Evolutionary conservation across 192 early-diverging fungal species (phyloP).

Genomic region (Rhizoclosmatium globosum): DNA sequence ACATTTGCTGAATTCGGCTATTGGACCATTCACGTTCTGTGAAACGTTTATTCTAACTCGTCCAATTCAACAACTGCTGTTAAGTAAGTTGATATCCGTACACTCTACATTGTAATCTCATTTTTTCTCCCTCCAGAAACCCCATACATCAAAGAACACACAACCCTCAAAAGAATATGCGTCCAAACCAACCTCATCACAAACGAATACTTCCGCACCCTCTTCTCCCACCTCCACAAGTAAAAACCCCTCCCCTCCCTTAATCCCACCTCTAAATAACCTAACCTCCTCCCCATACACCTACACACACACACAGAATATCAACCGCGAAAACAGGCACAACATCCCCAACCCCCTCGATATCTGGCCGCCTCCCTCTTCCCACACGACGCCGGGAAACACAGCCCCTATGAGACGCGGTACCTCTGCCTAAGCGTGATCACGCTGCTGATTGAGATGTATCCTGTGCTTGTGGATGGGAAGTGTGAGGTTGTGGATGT

Average conservation of each 20-base stretch:
- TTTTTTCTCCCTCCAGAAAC: constrained; percentile 7
- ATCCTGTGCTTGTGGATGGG: background rate
- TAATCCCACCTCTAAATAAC: background rate
- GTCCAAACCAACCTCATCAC: background rate
- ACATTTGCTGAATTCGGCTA: background rate
- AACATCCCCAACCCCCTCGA: background rate
- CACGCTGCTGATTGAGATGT: constrained; percentile 7
- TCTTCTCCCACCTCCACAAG: background rate
- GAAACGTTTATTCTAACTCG: background rate
- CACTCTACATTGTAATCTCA: no score
- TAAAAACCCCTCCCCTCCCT: background rate
- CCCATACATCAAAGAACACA: background rate
- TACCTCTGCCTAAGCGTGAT: constrained; percentile 5
- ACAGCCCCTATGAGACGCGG: constrained; percentile 9
- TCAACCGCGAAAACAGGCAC: background rate
- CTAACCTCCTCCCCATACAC: background rate
- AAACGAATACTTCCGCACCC: background rate
- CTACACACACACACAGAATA: background rate
- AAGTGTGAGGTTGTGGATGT: background rate
- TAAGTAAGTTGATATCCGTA: background rate
- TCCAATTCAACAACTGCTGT: background rate
- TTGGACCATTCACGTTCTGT: background rate
- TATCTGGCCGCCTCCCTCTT: constrained; percentile 17
- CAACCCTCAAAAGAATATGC: background rate
- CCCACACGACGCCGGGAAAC: background rate